These are phyloP conservation scores for Heliosperma pusillum DNA, from an alignment of 148 eudicot genomes.

Conservation along the genomic window DNA sequence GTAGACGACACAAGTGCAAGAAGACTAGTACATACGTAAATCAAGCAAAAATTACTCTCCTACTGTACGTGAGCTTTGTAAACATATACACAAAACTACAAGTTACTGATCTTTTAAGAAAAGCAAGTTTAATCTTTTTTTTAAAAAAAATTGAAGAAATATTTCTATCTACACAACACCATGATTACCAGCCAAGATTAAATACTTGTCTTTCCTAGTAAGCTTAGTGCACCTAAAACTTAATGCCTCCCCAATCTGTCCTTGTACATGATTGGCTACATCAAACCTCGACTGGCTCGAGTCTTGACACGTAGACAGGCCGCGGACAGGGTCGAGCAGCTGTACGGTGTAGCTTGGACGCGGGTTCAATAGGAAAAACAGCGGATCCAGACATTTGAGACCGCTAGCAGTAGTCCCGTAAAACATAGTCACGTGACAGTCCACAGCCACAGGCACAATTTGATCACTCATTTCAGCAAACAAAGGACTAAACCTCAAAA, in stretches of 20 bases:
- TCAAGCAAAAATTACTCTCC: too few relatives aligned
- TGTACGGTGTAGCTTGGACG: conserved; percentile 47
- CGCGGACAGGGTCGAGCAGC: conserved; percentile 39
- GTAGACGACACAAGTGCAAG: too few relatives aligned
- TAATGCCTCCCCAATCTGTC: conserved; percentile 53
- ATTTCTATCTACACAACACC: conserved; percentile 46
- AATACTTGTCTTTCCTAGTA: conserved; percentile 85
- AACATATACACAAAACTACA: too few relatives aligned
- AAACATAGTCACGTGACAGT: conserved; percentile 60
- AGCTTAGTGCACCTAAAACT: conserved; percentile 62
- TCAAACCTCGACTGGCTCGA: conserved; percentile 31
- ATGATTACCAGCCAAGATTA: conserved; percentile 76
- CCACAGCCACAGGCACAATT: conserved; percentile 68
- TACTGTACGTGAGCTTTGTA: too few relatives aligned
- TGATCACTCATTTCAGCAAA: conserved; percentile 58
- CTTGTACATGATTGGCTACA: conserved; percentile 71
- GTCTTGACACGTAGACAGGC: conserved; percentile 24
- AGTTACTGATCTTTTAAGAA: too few relatives aligned
- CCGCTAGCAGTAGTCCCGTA: conserved; percentile 83
- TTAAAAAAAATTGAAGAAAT: too few relatives aligned
- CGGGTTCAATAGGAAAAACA: conserved; percentile 75
- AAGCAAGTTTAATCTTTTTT: too few relatives aligned
- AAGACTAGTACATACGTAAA: too few relatives aligned
- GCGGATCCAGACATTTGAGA: conserved; percentile 61
- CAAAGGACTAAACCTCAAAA: conserved; percentile 71